phyloP scores from a whole-genome alignment of 2,329 filamentous ascomycete species.

The Paracorniculantispora psalliotae region DNA sequence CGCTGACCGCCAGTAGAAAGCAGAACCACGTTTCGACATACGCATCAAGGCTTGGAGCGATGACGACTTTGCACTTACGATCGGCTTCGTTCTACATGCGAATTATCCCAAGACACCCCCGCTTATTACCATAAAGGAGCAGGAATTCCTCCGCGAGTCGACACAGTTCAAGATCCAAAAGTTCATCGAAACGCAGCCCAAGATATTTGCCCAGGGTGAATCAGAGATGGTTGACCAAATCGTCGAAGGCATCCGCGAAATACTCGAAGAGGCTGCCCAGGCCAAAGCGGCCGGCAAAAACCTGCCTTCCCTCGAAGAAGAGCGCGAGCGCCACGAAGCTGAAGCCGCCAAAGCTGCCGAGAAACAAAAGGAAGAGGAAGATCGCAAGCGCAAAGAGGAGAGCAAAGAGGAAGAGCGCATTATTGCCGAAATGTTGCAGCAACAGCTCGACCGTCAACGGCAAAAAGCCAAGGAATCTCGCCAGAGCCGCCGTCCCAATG shows the following conservation, averaged over 20 bases:
- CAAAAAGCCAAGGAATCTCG: conserved; percentile 60
- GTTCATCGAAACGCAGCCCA: conserved; percentile 55
- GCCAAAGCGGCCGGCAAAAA: conserved; percentile 69
- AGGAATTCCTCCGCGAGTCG: conserved; percentile 61
- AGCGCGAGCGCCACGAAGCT: conserved; percentile 78
- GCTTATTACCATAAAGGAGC: conserved; percentile 61
- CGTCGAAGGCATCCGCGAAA: conserved; percentile 63
- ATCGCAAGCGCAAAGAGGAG: conserved; percentile 50
- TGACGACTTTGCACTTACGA: conserved; percentile 61
- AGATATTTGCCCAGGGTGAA: conserved; percentile 45
- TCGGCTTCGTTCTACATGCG: conserved; percentile 78
- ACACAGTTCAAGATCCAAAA: conserved; percentile 67
- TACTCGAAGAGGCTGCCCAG: conserved; percentile 81
- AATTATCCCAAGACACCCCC: conserved; percentile 87
- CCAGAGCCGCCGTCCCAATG: conserved; percentile 50
- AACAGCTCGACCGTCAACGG: conserved; percentile 64
- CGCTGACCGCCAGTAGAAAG: conserved; percentile 51
- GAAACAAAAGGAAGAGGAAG: conserved; percentile 49
- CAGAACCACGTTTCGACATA: conserved; percentile 78
- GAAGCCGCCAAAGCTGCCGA: conserved; percentile 57
- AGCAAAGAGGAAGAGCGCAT: conserved; percentile 64
- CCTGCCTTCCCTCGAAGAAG: conserved; percentile 82
- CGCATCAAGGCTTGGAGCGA: conserved; percentile 70
- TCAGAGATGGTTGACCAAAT: conserved; percentile 61
- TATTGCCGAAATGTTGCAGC: conserved; percentile 65